Base-by-base conservation (phyloP, 768 basidiomycete genomes). In the Fibroporia radiculosa region DNA sequence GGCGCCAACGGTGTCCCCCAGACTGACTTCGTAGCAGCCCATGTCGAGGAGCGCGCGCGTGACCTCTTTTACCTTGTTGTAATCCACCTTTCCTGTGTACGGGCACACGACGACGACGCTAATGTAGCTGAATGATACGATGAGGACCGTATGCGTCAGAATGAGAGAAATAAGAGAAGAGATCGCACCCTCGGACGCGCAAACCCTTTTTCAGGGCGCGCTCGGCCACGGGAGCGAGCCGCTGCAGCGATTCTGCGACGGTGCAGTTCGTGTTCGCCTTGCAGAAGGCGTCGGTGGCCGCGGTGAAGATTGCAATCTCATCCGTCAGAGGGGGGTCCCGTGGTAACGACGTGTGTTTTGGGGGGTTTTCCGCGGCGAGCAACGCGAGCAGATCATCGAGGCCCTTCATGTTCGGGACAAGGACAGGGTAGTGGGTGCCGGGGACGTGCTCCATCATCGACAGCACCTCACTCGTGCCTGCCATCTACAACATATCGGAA, bases 11-110 rank as follows among this genome's bases (percentile, higher is more conserved):
- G 93, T 98, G 60, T 98, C 95, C 0, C 91, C 92, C 18, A 97
- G 65, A 54, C 87, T 87, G 40, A 93, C 78, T 62, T 98, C 88
- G 60, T 95, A 95, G 59, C 91, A 95, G 0, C 93, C 93, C 87
- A 96, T 93, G 48, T 89, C 80, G 4, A 80, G 48, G 27, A 98
- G 61, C 51, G 75, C 80, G 50, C 75, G 74, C 0, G 88, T 69
- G 19, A 95, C 77, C 29, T 83, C 77, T 40, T 78, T 70, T 6
- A 92, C 90, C 14, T 64, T 64, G 36, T 63, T 62, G 13, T 77
- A 77, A 50, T 82, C 80, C 18, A 87, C 82, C 16, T 67, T 66
- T 2, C 93, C 93, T n/a, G 84, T 75, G 61, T 84, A 96, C 3
- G 95, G 93, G 54, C 92, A 95, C 10, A 76, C 72, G 43, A 91